Conservation (phyloP, 257 asterid genomes). For the Solanum tarapatanum region DNA sequence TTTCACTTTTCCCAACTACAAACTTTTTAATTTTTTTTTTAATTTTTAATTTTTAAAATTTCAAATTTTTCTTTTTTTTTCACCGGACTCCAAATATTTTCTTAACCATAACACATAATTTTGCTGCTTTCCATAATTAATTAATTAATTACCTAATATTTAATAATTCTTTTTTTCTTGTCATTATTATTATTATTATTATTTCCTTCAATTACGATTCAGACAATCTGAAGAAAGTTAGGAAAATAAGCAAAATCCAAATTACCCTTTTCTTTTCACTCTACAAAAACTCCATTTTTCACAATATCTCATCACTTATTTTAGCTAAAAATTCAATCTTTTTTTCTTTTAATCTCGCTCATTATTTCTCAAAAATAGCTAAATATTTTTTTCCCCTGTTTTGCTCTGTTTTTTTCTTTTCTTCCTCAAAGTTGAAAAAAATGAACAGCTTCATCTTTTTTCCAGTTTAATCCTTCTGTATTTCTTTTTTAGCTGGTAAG, state of each 20-base stretch:
- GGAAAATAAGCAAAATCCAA: constrained; percentile 21
- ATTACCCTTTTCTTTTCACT: constrained; percentile 16
- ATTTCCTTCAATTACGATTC: constrained; percentile 16
- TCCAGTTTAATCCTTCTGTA: constrained; percentile 14
- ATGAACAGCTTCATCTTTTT: background rate
- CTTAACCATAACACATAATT: constrained; percentile 84
- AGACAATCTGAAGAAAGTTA: constrained; percentile 37
- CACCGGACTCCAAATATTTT: constrained; percentile 70
- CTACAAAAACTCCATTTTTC: constrained; percentile 14
- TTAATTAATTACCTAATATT: constrained; percentile 34
- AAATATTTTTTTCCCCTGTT: background rate
- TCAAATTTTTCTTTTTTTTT: constrained; percentile 10
- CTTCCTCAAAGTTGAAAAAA: background rate
- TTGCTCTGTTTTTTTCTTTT: background rate
- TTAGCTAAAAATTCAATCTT: constrained; percentile 19
- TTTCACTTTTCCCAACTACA: constrained; percentile 92
- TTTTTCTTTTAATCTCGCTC: background rate
- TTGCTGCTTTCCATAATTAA: constrained; percentile 26
- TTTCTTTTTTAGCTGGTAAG: constrained; percentile 1
- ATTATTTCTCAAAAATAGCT: constrained; percentile 12
- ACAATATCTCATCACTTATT: constrained; percentile 23
- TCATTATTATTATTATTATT: background rate
- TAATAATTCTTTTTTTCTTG: background rate
- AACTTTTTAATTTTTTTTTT: background rate
- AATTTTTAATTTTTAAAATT: background rate